Evolutionary conservation across 495 filamentous ascomycete species (phyloP).

Genomic region (Penicillium herquei): DNA sequence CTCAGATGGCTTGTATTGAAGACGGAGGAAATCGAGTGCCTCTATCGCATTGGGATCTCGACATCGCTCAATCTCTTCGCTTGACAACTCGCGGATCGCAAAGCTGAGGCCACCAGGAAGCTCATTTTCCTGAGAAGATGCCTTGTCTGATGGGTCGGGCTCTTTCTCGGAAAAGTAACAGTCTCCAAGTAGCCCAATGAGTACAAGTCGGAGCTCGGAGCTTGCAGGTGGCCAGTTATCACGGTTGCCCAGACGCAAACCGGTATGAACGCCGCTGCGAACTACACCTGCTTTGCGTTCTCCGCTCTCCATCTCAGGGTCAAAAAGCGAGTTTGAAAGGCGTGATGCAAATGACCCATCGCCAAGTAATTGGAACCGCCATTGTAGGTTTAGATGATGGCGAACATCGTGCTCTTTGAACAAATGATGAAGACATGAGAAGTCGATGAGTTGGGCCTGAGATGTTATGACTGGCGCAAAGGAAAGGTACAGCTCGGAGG

Average conservation of each 20-base stretch:
- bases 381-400: constrained; percentile 75
- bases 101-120: constrained; percentile 85
- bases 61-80: constrained; percentile 72
- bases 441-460: constrained; percentile 75
- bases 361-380: constrained; percentile 76
- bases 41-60: constrained; percentile 76
- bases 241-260: constrained; percentile 71
- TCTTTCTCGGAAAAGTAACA: constrained; percentile 50
- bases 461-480: constrained; percentile 69
- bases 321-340: constrained; percentile 81
- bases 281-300: constrained; percentile 68
- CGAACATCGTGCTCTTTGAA: constrained; percentile 72
- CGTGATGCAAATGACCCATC: constrained; percentile 79
- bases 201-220: constrained; percentile 81
- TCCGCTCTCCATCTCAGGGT: constrained; percentile 76
- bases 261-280: constrained; percentile 70
- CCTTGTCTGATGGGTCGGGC: constrained; percentile 16
- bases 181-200: constrained; percentile 84
- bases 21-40: constrained; percentile 84
- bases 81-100: constrained; percentile 74
- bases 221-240: constrained; percentile 90
- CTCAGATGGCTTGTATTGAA: constrained; percentile 78
- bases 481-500: constrained; percentile 69
- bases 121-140: constrained; percentile 40
- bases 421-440: constrained; percentile 72